Evolutionary conservation across 192 early-diverging fungal species (phyloP), one percentile per base, ranked within the genome.

Genomic region (Dissophora globulifera): DNA sequence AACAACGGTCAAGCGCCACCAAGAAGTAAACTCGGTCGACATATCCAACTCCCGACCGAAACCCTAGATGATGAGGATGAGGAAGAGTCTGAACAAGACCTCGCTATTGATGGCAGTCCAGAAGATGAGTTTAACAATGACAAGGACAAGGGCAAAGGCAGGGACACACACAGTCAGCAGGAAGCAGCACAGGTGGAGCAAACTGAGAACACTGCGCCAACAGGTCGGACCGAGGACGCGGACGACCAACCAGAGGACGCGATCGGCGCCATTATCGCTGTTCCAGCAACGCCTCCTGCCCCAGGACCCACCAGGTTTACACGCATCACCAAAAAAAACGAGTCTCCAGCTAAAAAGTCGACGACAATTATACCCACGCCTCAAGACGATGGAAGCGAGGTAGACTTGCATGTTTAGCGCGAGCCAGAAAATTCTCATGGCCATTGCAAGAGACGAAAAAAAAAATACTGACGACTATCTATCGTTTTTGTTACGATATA

Each of bases 11-110:
- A 6, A 11, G 47, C 23, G 23, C 45, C 47, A 19, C 3, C 53
- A 7, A 71, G 45, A 41, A 56, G 63, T 11, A 76, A 76, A 67
- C 43, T 61, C 3, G 72, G 29, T n/a, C 63, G 72, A 20, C 63
- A 67, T 56, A 76, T 76, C 32, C 72, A 76, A 41, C 40, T 76
- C 16, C 72, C 72, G 15, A 62, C 33, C 2, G 72, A 76, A 19
- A 27, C 49, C 23, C 40, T 56, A 4, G 56, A 53, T 19, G 49
- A 57, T 16, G 62, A 64, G 2, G 56, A 53, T 19, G 49, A 57
- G 8, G 62, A 64, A 0, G 60, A 71, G 1, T 22, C 27, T 10
- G 52, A 50, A 32, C 40, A 22, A 4, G 48, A 3, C 2, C 3
- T 8, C 10, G 19, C 4, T 15, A 30, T 19, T 27, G 13, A 29